Base-by-base conservation (phyloP, 495 filamentous ascomycete genomes). In the Aspergillus carlsbadensis region DNA sequence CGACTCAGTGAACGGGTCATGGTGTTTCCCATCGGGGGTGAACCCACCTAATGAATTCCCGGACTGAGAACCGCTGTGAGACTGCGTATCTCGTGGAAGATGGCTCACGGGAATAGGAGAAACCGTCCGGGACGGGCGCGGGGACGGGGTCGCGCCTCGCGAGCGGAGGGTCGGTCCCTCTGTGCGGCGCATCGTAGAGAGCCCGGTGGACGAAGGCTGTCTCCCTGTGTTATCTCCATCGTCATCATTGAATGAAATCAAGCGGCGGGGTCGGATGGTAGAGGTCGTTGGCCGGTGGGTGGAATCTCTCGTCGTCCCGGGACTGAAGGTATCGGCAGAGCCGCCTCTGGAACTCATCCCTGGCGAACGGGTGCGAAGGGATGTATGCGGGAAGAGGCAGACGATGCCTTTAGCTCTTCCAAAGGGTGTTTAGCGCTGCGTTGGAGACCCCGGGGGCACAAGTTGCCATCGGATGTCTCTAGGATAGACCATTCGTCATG, bases 21-120 rank as follows among this genome's bases (percentile, higher is more conserved):
- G 63, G 56, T 57, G 59, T 61, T 64, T 70, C 52, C 64, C 61
- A 59, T 59, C 33, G 35, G 57, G 15, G 29, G 54, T 33, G 33
- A 65, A 65, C 40, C 53, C 59, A 57, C 69, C 65, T 52, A 73
- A 59, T 14, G 70, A 69, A 37, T 66, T 65, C 44, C 64, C 67
- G 20, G 60, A 52, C 36, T 51, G 36, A 39, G 45, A 45, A 21
- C 60, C 65, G 55, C 56, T 61, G 34, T 36, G 35, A 13, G 68
- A 54, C 46, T 71, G 63, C 24, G 68, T 69, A 46, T 64, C 66
- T 54, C 73, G 68, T 39, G 78, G 79, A 34, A 73, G 74, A 46
- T 75, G 71, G 58, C 65, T 75, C 66, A 69, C 73, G 10, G 79
- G 76, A 39, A 79, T 70, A 34, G 79, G 78, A 34, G 79, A 82